Evolutionary conservation across 164 flowering plant species (phyloP).

Genomic region (Sedum album): DNA sequence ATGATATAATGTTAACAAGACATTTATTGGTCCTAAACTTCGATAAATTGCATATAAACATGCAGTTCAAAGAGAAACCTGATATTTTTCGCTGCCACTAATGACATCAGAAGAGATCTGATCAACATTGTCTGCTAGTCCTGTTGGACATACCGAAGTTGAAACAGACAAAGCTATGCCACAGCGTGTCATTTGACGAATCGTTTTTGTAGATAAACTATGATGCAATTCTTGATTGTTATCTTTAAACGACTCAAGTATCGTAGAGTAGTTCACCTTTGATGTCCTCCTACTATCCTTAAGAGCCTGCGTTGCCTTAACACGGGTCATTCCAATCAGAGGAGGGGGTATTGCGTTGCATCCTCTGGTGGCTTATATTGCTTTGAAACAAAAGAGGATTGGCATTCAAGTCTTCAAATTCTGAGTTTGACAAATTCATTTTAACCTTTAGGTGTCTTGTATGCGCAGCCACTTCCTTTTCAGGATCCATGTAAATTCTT

Average conservation of each 20-base stretch:
- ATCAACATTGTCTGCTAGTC: background rate
- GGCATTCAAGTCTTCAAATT: background rate
- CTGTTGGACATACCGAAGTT: background rate
- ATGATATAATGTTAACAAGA: background rate
- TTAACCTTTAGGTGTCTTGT: background rate
- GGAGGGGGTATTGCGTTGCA: background rate
- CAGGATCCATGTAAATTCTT: background rate
- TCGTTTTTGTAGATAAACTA: background rate
- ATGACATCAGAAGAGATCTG: background rate
- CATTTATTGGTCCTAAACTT: background rate
- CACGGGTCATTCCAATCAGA: background rate
- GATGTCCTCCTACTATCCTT: background rate
- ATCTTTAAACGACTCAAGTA: background rate
- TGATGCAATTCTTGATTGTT: background rate
- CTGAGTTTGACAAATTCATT: background rate
- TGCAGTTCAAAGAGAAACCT: background rate
- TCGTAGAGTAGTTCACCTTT: background rate
- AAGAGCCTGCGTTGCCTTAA: slow-evolving; percentile 2
- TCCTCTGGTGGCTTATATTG: background rate
- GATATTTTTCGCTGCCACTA: background rate
- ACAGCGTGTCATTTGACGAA: background rate
- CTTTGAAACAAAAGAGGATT: background rate
- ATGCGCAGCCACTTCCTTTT: background rate
- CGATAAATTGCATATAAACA: background rate
- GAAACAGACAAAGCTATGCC: background rate